These are phyloP conservation scores for Colletotrichum sp. DNA, from an alignment of 2,329 filamentous ascomycete species.

Conservation along the genomic window DNA sequence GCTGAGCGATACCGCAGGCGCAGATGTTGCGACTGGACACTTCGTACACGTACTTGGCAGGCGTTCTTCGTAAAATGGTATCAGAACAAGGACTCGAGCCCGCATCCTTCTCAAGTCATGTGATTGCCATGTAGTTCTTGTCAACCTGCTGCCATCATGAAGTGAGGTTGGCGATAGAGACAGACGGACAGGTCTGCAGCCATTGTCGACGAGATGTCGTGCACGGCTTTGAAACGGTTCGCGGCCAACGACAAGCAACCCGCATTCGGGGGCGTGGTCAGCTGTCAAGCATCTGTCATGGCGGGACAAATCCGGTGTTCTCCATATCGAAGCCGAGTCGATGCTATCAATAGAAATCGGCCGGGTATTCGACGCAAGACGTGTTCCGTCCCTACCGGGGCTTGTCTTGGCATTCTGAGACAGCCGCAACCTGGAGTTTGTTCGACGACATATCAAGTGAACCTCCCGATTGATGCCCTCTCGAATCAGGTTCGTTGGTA, in stretches of 20 bases:
- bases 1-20: neutral
- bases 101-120: neutral
- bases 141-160: neutral
- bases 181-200: neutral
- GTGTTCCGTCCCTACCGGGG: conserved; percentile 28
- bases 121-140: neutral
- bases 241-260: neutral
- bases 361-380: conserved; percentile 35
- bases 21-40: neutral
- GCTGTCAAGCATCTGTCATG: conserved; percentile 1
- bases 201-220: neutral
- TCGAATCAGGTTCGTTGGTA: neutral
- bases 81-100: neutral
- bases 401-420: conserved; percentile 18
- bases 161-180: neutral
- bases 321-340: neutral
- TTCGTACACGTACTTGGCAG: neutral
- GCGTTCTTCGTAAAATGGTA: neutral
- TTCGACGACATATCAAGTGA: conserved; percentile 5
- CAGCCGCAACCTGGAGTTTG: neutral
- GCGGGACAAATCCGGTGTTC: neutral
- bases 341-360: conserved; percentile 18
- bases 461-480: neutral
- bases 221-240: neutral
- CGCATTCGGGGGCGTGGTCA: neutral